Conservation (phyloP, 2,329 filamentous ascomycete genomes). For the Cadophora luteo-olivacea region DNA sequence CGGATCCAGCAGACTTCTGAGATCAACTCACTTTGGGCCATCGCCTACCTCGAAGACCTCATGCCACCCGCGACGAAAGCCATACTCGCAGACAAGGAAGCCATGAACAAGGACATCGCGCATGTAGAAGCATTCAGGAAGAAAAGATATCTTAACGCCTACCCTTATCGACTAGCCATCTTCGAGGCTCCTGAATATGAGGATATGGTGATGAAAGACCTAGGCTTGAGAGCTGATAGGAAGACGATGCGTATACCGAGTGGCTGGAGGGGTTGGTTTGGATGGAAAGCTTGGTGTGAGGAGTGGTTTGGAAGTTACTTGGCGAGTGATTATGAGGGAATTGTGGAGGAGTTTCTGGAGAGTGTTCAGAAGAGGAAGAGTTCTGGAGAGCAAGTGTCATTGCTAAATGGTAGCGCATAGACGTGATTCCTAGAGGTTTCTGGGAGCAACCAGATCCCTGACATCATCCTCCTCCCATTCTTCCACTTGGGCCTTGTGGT, state of each 20-base stretch:
- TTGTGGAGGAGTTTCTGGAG: slow-evolving; percentile 25
- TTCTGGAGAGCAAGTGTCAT: background rate
- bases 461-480: too few relatives aligned
- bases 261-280: slow-evolving; percentile 26
- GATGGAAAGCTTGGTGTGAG: slow-evolving; percentile 20
- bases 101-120: slow-evolving; percentile 29
- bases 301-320: slow-evolving; percentile 30
- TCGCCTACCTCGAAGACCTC: slow-evolving; percentile 29
- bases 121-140: slow-evolving; percentile 19
- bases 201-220: slow-evolving; percentile 19
- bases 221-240: slow-evolving; percentile 28
- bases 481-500: too few relatives aligned
- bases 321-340: slow-evolving; percentile 23
- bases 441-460: too few relatives aligned
- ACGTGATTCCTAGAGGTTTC: too few relatives aligned
- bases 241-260: slow-evolving; percentile 21
- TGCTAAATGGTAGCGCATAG: background rate
- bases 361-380: slow-evolving; percentile 17
- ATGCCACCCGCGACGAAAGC: slow-evolving; percentile 9
- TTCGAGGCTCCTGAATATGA: slow-evolving; percentile 21
- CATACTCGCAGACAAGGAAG: slow-evolving; percentile 10
- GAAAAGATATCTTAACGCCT: slow-evolving; percentile 21
- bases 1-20: slow-evolving; percentile 17
- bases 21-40: slow-evolving; percentile 24
- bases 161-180: slow-evolving; percentile 15